Evolutionary conservation across 1,139 yeast genomes (phyloP), one percentile per base, ranked within the genome.

Genomic region (Pichia sp.): DNA sequence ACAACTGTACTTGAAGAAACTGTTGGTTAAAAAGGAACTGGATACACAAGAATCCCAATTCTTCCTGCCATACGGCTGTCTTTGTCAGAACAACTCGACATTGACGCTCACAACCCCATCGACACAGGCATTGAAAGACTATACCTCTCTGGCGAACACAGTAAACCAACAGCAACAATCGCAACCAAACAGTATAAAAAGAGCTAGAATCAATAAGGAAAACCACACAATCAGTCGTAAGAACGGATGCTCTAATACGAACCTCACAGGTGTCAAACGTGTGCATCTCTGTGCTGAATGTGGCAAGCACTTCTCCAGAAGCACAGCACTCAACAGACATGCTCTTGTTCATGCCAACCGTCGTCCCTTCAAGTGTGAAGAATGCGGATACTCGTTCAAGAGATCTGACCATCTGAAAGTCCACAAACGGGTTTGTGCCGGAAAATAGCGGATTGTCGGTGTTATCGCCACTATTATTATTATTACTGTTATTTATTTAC

Each of bases 391-490:
- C 18, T 58, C 59, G 14, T 59, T 59, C 42, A 55, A 59, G 40
- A 48, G 62, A 40, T 58, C 63, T 2, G 63, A 58, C 40, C 58
- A 59, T 38, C 40, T 59, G 45, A 57, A 53, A 37, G 57, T 55
- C 21, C 63, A 59, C 38, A 53, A 46, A 27, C 18, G 35, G 17
- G 36, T 54, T 34, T 54, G 57, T 24, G 45, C 56, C n/a, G 55
- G 58, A 35, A 40, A 28, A 39, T 12, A 28, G n/a, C n/a, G n/a
- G n/a, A n/a, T n/a, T n/a, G n/a, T n/a, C n/a, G n/a, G n/a, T n/a
- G n/a, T n/a, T n/a, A n/a, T n/a, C n/a, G n/a, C n/a, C n/a, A n/a
- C n/a, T n/a, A n/a, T n/a, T n/a, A n/a, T n/a, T n/a, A n/a, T n/a
- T n/a, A n/a, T n/a, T n/a, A n/a, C n/a, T n/a, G n/a, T n/a, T n/a